Evolutionary conservation across 352 stramenopile genomes (phyloP).

Genomic region (Pythium sp.): DNA sequence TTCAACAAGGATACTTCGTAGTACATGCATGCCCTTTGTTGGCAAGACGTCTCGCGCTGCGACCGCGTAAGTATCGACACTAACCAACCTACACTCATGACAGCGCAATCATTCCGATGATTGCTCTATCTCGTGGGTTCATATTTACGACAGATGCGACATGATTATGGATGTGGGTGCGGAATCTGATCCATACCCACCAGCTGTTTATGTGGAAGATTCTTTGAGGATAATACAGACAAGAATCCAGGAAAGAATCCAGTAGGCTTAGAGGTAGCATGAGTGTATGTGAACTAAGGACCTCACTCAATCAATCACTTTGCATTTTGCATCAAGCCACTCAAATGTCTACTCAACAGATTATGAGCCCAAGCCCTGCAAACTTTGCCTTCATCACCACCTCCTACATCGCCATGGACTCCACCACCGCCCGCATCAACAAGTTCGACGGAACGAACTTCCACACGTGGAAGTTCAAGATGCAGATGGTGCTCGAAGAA

Average conservation of each 20-base stretch:
- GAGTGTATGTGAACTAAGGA: constrained; percentile 4
- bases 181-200: neutral
- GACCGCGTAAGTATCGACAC: too few relatives aligned
- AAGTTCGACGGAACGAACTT: neutral
- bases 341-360: neutral
- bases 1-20: too few relatives aligned
- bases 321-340: neutral
- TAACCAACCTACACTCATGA: neutral
- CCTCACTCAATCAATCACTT: constrained; percentile 5
- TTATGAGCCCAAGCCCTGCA: neutral
- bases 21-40: too few relatives aligned
- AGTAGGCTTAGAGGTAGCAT: constrained; percentile 5
- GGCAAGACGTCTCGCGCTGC: too few relatives aligned
- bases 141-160: neutral
- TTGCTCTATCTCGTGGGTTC: too few relatives aligned
- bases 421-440: neutral
- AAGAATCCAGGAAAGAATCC: neutral
- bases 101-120: neutral
- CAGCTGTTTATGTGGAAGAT: neutral
- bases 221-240: neutral
- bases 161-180: neutral
- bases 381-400: neutral
- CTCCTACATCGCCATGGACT: neutral
- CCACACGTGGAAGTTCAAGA: neutral
- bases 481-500: neutral